phyloP scores from a whole-genome alignment of 1,284 basidiomycete species.

The Singerocomus rubriflavus region DNA sequence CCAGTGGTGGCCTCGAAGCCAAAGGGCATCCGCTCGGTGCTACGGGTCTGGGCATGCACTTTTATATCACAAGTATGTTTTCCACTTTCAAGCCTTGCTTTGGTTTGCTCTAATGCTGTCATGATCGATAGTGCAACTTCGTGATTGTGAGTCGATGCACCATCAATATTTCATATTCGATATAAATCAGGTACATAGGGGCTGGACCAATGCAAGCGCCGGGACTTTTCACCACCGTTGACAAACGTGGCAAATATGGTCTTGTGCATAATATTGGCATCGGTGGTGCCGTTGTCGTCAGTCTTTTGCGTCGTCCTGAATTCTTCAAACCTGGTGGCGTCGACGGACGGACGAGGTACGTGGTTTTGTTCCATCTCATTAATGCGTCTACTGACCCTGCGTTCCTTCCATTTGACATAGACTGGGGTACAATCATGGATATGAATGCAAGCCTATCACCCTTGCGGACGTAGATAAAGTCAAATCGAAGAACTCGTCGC shows the following conservation, averaged over 20 bases:
- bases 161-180: not conserved
- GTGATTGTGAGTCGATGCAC: slow-evolving; percentile 50
- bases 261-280: slow-evolving; percentile 84
- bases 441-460: slow-evolving; percentile 61
- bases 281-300: slow-evolving; percentile 77
- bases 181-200: slow-evolving; percentile 42
- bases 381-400: not conserved
- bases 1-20: slow-evolving; percentile 82
- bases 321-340: slow-evolving; percentile 61
- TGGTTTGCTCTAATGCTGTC: not conserved
- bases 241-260: slow-evolving; percentile 73
- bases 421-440: slow-evolving; percentile 78
- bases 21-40: slow-evolving; percentile 87
- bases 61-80: slow-evolving; percentile 74
- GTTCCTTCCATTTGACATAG: slow-evolving; percentile 34
- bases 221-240: slow-evolving; percentile 58
- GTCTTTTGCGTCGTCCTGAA: slow-evolving; percentile 68
- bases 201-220: slow-evolving; percentile 80
- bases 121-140: slow-evolving; percentile 59
- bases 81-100: not conserved
- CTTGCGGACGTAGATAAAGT: slow-evolving; percentile 68
- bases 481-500: slow-evolving; percentile 59
- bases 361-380: not conserved
- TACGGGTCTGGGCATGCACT: slow-evolving; percentile 89
- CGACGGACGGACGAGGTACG: slow-evolving; percentile 66